phyloP scores from a whole-genome alignment of 164 flowering plant genomes.

The Stephania cephalantha region DNA sequence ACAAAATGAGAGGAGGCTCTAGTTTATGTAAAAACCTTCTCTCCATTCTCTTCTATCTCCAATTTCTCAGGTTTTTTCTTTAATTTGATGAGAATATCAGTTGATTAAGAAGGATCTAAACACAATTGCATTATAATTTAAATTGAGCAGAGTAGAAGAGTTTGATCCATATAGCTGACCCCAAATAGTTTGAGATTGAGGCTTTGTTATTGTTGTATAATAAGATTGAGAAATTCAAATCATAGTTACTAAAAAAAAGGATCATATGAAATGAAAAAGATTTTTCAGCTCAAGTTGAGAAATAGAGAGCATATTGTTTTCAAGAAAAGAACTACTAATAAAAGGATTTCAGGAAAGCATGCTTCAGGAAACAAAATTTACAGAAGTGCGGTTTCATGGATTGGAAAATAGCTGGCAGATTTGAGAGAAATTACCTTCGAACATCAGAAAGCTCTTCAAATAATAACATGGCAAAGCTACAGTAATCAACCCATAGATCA shows the following conservation, averaged over 20 bases:
- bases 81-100: too few species aligned
- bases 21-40: too few species aligned
- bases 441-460: slow-evolving; percentile 72
- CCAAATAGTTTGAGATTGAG: too few species aligned
- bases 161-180: too few species aligned
- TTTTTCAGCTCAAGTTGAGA: background rate
- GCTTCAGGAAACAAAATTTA: background rate
- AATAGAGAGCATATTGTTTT: background rate
- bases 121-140: too few species aligned
- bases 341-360: background rate
- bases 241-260: background rate
- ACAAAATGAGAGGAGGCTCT: too few species aligned
- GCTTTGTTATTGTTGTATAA: too few species aligned
- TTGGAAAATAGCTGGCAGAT: background rate
- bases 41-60: too few species aligned
- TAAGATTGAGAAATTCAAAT: background rate
- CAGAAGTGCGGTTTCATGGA: background rate
- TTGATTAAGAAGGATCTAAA: too few species aligned
- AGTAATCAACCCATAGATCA: slow-evolving; percentile 77
- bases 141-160: too few species aligned
- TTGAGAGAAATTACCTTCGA: slow-evolving; percentile 47
- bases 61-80: too few species aligned
- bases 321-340: background rate
- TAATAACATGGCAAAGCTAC: slow-evolving; percentile 40
- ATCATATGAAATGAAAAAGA: background rate